Base-by-base conservation (phyloP, 352 stramenopile genomes). In the Phytopythium vexans region DNA sequence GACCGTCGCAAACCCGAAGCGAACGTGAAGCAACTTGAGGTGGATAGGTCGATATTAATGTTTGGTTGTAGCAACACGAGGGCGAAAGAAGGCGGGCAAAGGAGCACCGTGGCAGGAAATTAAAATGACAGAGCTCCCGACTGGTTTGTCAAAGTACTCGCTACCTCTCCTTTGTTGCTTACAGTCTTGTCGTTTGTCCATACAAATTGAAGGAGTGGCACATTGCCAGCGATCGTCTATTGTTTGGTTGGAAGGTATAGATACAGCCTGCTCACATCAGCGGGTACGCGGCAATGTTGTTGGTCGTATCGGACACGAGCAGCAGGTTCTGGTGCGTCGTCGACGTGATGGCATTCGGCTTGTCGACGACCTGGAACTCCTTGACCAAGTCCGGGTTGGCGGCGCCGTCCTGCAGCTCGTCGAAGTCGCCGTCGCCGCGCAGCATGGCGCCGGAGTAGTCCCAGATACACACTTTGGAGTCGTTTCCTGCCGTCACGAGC, bases 1-100 rank as follows among this genome's bases (percentile, higher is more conserved):
- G 44, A 92, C 81, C 8, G 81, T 92, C 34, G 76, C 74, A 10
- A 89, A 89, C 54, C 77, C 78, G 11, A 89, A 83, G 45, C 74
- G 77, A 49, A 86, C 75, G 21, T 89, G 77, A 58, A 38, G 34
- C 10, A 62, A 58, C 14, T 48, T n/a, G n/a, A n/a, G n/a, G n/a
- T n/a, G n/a, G n/a, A n/a, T n/a, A n/a, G n/a, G n/a, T n/a, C n/a
- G n/a, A n/a, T n/a, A n/a, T n/a, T n/a, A n/a, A n/a, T n/a, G n/a
- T n/a, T n/a, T n/a, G n/a, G n/a, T n/a, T n/a, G n/a, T n/a, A n/a
- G n/a, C n/a, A n/a, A n/a, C n/a, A n/a, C n/a, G n/a, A n/a, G n/a
- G n/a, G n/a, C n/a, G n/a, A n/a, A n/a, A n/a, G n/a, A n/a, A n/a
- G n/a, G n/a, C n/a, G n/a, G n/a, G n/a, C n/a, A n/a, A n/a, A n/a